These are phyloP conservation scores for Starmerella tilneyi DNA, from an alignment of 805 yeast species.

Conservation along the genomic window DNA sequence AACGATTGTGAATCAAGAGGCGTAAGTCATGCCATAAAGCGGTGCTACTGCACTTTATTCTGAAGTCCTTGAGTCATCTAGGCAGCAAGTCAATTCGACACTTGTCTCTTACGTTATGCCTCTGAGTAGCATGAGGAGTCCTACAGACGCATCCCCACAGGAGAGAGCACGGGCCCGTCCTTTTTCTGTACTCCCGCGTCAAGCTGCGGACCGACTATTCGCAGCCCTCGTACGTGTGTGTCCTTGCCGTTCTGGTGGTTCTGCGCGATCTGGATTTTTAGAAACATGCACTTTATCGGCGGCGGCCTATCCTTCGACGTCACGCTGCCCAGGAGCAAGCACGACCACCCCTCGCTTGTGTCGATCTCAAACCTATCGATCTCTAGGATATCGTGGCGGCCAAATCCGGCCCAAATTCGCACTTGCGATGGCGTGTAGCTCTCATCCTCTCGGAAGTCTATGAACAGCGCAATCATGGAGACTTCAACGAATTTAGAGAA, in stretches of 20 bases:
- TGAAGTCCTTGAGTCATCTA: too few relatives aligned
- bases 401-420: constrained; percentile 60
- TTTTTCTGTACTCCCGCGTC: background rate
- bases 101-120: too few relatives aligned
- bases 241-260: constrained; percentile 97
- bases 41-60: too few relatives aligned
- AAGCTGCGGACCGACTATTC: constrained; percentile 14
- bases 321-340: constrained; percentile 37
- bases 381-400: constrained; percentile 63
- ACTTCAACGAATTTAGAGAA: constrained; percentile 69
- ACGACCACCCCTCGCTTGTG: constrained; percentile 73
- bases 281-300: constrained; percentile 53
- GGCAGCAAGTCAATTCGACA: too few relatives aligned
- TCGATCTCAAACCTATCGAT: constrained; percentile 50
- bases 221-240: constrained; percentile 63
- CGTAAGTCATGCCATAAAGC: too few relatives aligned
- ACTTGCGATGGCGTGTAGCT: constrained; percentile 81
- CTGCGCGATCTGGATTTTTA: constrained; percentile 51
- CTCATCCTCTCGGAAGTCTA: constrained; percentile 67
- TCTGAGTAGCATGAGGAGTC: too few relatives aligned
- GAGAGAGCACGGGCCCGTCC: background rate
- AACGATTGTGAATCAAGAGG: too few relatives aligned
- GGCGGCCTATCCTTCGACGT: constrained; percentile 25
- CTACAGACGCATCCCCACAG: background rate
- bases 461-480: constrained; percentile 57